Percentiles rank a stretch among this genome's conserved stretches.
These are phyloP conservation scores for Dothideomycetes sp. DNA, from an alignment of 2,329 filamentous ascomycete species.

Conservation along the genomic window DNA sequence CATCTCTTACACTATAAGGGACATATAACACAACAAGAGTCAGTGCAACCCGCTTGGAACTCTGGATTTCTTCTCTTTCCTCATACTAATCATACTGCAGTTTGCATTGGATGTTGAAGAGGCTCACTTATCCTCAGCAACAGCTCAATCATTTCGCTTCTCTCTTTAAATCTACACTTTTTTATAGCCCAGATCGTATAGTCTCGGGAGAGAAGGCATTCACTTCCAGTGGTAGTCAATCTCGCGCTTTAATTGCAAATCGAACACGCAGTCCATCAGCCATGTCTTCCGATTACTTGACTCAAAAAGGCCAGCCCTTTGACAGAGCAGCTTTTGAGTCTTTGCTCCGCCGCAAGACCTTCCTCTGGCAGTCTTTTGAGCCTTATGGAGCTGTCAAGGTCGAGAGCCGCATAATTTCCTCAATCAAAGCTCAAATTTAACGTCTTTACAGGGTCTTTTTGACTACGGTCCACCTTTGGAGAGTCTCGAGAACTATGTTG, in stretches of 20 bases:
- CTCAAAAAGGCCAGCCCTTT: constrained; percentile 80
- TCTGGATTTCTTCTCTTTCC: not conserved
- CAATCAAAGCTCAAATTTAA: not conserved
- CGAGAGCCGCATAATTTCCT: no score
- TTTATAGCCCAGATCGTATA: not conserved
- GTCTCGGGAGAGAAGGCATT: not conserved
- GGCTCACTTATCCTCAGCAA: not conserved
- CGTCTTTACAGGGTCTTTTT: constrained; percentile 47
- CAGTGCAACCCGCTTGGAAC: not conserved
- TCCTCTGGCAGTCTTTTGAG: constrained; percentile 93
- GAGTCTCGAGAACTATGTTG: constrained; percentile 74
- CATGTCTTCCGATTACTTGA: constrained; percentile 56
- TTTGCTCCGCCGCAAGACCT: constrained; percentile 76
- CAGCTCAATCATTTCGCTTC: not conserved
- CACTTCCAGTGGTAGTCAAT: not conserved
- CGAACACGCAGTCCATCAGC: constrained; percentile 14
- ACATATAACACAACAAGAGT: no score
- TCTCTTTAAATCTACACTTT: not conserved
- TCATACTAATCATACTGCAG: not conserved
- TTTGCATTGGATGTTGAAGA: not conserved
- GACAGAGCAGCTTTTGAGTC: constrained; percentile 74
- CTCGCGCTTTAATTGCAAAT: not conserved
- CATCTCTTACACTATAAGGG: no score
- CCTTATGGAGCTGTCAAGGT: constrained; percentile 51
- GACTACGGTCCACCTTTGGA: constrained; percentile 89